phyloP scores from a whole-genome alignment of 2,329 filamentous ascomycete genomes.

The Colletotrichum sp. region DNA sequence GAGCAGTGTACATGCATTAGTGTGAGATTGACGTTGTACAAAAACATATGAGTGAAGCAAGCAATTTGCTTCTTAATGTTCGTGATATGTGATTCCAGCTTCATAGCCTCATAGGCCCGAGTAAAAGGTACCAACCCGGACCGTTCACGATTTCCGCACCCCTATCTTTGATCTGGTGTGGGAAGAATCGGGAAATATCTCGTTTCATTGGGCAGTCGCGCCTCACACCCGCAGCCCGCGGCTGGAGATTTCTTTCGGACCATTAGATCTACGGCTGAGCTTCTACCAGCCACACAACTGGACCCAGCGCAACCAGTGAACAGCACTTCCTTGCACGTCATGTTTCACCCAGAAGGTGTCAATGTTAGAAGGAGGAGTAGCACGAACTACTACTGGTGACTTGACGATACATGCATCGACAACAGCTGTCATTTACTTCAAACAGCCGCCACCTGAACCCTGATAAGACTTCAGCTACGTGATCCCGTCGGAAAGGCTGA shows the following conservation, averaged over 20 bases:
- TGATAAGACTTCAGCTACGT: background rate
- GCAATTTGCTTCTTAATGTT: background rate
- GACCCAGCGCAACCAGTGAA: background rate
- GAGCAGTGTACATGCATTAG: background rate
- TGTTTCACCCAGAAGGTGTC: background rate
- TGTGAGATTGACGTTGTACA: background rate
- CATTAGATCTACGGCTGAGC: background rate
- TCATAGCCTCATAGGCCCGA: background rate
- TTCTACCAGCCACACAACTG: background rate
- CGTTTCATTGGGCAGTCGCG: background rate
- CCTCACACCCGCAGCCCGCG: background rate
- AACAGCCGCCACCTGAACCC: background rate
- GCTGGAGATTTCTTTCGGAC: background rate
- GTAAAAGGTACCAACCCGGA: accelerated
- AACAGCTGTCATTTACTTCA: background rate
- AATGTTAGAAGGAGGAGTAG: background rate
- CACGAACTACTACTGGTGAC: background rate
- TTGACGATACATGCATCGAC: background rate
- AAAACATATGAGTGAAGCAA: background rate
- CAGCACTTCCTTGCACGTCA: background rate
- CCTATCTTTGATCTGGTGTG: background rate
- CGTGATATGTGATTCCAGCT: accelerated
- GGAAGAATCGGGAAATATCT: background rate
- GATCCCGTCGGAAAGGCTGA: background rate
- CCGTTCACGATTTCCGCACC: background rate